A percentile compares a stretch with the other conserved stretches of the same genome.
These are phyloP conservation scores for Pittosporum tobira DNA, from an alignment of 129 eudicot genomes.

Conservation along the genomic window DNA sequence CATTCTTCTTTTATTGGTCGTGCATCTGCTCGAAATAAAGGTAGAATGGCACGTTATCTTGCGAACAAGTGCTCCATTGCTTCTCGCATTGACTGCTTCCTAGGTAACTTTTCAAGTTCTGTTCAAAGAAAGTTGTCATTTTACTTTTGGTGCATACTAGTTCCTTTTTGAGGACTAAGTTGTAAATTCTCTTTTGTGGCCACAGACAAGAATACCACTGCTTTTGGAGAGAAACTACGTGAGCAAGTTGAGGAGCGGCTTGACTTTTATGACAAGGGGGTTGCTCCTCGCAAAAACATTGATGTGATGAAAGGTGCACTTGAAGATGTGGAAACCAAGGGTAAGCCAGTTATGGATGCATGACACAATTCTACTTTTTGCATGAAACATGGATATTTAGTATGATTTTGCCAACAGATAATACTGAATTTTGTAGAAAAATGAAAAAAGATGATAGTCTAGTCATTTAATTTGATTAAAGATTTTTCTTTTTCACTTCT, in stretches of 20 bases:
- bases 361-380: background rate
- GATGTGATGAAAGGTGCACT: conserved; percentile 89
- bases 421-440: too few relatives aligned
- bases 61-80: conserved; percentile 98
- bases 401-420: background rate
- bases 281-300: conserved; percentile 94
- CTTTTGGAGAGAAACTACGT: conserved; percentile 83
- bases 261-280: conserved; percentile 37
- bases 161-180: background rate
- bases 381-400: background rate
- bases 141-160: background rate
- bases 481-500: too few relatives aligned
- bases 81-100: conserved; percentile 80
- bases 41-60: conserved; percentile 98
- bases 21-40: conserved; percentile 84
- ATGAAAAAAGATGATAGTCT: too few relatives aligned
- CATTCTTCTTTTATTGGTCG: conserved; percentile 96
- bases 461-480: too few relatives aligned
- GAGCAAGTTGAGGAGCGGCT: conserved; percentile 96
- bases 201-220: conserved; percentile 55
- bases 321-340: conserved; percentile 43
- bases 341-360: conserved; percentile 26
- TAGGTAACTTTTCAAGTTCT: conserved; percentile 27
- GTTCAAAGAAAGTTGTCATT: background rate
- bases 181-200: background rate